Base-by-base conservation (phyloP, 495 filamentous ascomycete species). In the Aspergillus haitiensis region DNA sequence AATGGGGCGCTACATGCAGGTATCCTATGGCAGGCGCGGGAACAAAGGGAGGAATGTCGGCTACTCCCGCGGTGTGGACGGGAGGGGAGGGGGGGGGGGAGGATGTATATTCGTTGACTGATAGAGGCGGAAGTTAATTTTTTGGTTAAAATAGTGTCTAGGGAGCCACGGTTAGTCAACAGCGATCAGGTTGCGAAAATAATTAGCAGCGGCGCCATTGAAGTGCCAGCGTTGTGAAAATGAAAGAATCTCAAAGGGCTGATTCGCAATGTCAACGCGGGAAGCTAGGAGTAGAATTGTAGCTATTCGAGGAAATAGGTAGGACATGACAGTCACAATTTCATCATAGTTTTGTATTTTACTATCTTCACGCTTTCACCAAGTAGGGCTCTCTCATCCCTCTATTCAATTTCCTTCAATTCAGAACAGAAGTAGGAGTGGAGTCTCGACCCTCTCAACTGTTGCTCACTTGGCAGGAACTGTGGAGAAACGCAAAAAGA, bases 1-100 rank as follows among this genome's bases (percentile, higher is more conserved):
- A 61, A 66, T 64, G 60, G 58, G 61, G 65, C 65, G 67, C 68
- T 61, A 71, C 74, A 77, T 74, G 66, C 70, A 72, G 67, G 15
- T 55, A 16, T 65, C 57, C 44, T 46, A 16, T 56, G 13, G 39
- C 12, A 55, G 57, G 54, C 56, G 15, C 13, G 31, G 35, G 34
- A 42, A 34, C 46, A 52, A 59, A 48, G 60, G 49, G 45, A 70
- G 60, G 68, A 72, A 70, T 72, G 67, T 52, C 62, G 55, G 60
- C 59, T 54, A 39, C 57, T 54, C 44, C 35, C 57, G 42, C 51
- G 64, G 65, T 27, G 21, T 27, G 21, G 21, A 27, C 21, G 21
- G 21, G 21, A 67, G 27, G 33, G 37, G 15, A 47, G 52, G 18
- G 16, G 21, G 57, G 16, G 35, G 13, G 11, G 55, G 37, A 2